A percentile compares a stretch with the other conserved stretches of the same genome.
Evolutionary conservation across 176 grass and related monocot species (phyloP).

Genomic region (Phragmites australis): DNA sequence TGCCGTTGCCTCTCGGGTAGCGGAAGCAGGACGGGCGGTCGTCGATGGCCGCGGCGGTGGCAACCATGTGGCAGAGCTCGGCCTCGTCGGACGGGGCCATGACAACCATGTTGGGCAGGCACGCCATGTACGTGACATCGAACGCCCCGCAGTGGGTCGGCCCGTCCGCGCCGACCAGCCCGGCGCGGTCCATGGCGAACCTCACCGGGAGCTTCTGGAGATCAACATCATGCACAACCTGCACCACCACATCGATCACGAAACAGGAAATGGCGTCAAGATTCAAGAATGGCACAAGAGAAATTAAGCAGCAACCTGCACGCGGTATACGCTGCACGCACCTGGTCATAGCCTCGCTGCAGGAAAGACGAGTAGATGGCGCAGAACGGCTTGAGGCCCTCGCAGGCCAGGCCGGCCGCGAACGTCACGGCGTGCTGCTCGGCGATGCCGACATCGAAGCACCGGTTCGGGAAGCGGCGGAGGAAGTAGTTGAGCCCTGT

Average conservation of each 20-base stretch:
- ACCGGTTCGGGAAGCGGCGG: slow-evolving; percentile 84
- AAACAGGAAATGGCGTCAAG: neutral
- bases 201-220: slow-evolving; percentile 91
- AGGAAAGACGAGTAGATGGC: slow-evolving; percentile 97
- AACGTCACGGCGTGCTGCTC: slow-evolving; percentile 99
- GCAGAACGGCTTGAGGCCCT: slow-evolving; percentile 96
- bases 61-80: slow-evolving; percentile 96
- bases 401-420: slow-evolving; percentile 88
- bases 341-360: slow-evolving; percentile 96
- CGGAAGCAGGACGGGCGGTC: slow-evolving; percentile 91
- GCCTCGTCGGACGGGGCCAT: slow-evolving; percentile 97
- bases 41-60: slow-evolving; percentile 87
- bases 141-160: slow-evolving; percentile 90
- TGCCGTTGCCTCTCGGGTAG: slow-evolving; percentile 86
- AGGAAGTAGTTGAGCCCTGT: slow-evolving; percentile 97
- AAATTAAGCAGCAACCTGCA: too few species aligned
- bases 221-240: slow-evolving; percentile 95
- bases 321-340: too few species aligned
- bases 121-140: slow-evolving; percentile 96
- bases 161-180: slow-evolving; percentile 89
- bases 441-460: slow-evolving; percentile 97
- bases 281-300: neutral
- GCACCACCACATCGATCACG: neutral
- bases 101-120: slow-evolving; percentile 95
- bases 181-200: slow-evolving; percentile 96